Base-by-base conservation (phyloP, 306 rosid genomes). In the Quercus cerris region DNA sequence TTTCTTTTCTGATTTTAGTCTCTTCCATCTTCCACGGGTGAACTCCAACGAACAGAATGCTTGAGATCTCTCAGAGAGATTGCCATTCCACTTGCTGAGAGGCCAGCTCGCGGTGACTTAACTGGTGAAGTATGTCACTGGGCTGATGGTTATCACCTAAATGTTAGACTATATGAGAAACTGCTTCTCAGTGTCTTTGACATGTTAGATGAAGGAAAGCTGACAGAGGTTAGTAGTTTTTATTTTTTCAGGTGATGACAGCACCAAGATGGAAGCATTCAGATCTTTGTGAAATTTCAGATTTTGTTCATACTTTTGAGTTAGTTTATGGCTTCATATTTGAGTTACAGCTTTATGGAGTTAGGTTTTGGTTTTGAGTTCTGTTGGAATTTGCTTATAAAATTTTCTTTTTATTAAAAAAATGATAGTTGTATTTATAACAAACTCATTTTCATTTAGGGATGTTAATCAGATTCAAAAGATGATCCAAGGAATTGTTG, bases 111-210 rank as follows among this genome's bases (percentile, higher is more conserved):
- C 76, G 99, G 98, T 68, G 99, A 95, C 87, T 88, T 95, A 80
- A 95, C 99, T 28, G 99, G 99, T 73, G 98, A 95, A 93, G 94
- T 95, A 76, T 95, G 99, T 81, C 99, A 95, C 76, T 95, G 99
- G 99, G 92, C 98, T 44, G 99, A 93, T 86, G 99, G 99, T 77
- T 95, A 93, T 89, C 93, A 84, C 84, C 83, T 95, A 15, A 95
- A 91, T 79, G 93, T 95, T 87, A 89, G 90, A 86, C 89, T 95
- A 20, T 95, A 95, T 57, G 99, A 95, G 90, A 95, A 93, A 83
- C 86, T 95, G 68, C 99, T 95, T 77, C 85, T 87, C 70, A 91
- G 97, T 78, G 98, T 95, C 78, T 93, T 95, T 78, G 99, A 95
- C 88, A 92, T 95, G 92, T 84, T 95, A 81, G 99, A 95, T 70